Percentiles rank a stretch among this genome's conserved stretches.
phyloP scores from a whole-genome alignment of 495 filamentous ascomycete species.

The Trichoderma asperelloides region DNA sequence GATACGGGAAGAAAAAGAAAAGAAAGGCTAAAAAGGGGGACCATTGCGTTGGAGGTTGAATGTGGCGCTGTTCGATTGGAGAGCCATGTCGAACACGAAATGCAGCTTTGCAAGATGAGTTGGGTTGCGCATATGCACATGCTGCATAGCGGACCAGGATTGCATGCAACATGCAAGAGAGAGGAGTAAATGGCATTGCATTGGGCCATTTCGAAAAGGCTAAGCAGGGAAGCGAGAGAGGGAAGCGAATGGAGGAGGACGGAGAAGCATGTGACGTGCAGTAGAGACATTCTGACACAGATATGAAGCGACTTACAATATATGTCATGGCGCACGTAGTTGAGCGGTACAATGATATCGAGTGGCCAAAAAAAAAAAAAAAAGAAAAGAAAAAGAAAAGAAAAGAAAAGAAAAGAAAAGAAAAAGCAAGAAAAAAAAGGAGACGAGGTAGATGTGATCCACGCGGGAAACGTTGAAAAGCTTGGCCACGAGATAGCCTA shows the following conservation, averaged over 20 bases:
- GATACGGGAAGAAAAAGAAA: neutral
- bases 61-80: neutral
- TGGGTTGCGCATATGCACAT: neutral
- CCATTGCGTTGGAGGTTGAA: neutral
- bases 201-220: neutral
- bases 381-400: neutral
- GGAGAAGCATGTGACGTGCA: neutral
- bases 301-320: conserved; percentile 1
- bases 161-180: conserved; percentile 6
- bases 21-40: neutral
- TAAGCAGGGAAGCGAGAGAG: neutral
- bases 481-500: no score
- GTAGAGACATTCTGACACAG: neutral
- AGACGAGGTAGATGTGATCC: neutral
- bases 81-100: neutral
- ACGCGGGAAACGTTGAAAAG: neutral
- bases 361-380: neutral
- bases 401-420: neutral
- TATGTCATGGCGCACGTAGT: conserved; percentile 1
- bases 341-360: neutral
- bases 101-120: neutral
- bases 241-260: neutral
- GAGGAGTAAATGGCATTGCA: neutral
- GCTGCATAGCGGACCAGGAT: neutral
- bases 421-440: no score